These are phyloP conservation scores for Pistacia integerrima DNA, from an alignment of 345 rosid genomes.

Conservation along the genomic window DNA sequence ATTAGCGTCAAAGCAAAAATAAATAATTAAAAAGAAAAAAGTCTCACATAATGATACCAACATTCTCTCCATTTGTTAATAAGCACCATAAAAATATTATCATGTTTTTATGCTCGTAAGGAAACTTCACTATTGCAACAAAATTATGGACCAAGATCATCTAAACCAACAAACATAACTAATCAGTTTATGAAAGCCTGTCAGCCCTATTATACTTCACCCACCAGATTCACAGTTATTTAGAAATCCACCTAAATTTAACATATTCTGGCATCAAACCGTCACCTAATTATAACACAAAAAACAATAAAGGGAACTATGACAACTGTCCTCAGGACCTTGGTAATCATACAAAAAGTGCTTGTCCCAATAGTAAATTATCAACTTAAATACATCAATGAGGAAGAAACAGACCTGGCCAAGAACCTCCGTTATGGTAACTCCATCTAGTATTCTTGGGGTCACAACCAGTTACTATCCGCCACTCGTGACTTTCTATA, in stretches of 20 bases:
- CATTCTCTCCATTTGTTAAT: neutral
- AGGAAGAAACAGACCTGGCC: constrained; percentile 54
- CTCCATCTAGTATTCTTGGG: constrained; percentile 72
- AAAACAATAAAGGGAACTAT: neutral
- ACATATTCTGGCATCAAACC: neutral
- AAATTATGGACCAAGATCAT: constrained; percentile 1
- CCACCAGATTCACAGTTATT: neutral
- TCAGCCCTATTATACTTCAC: neutral
- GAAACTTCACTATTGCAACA: neutral
- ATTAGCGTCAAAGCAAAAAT: no score
- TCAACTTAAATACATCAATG: neutral
- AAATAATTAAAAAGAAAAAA: no score
- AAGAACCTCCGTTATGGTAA: constrained; percentile 69
- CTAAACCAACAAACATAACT: neutral
- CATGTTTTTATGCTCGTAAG: neutral
- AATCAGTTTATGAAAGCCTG: neutral
- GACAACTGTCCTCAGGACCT: neutral
- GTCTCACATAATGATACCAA: neutral
- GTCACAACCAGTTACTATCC: constrained; percentile 62
- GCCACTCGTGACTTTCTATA: constrained; percentile 61
- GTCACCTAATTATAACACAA: neutral
- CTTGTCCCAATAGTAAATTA: neutral
- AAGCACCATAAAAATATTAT: neutral
- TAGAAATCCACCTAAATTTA: neutral
- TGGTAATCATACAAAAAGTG: neutral